Conservation (phyloP, 2,329 filamentous ascomycete species). For the Aspergillus versicolor region DNA sequence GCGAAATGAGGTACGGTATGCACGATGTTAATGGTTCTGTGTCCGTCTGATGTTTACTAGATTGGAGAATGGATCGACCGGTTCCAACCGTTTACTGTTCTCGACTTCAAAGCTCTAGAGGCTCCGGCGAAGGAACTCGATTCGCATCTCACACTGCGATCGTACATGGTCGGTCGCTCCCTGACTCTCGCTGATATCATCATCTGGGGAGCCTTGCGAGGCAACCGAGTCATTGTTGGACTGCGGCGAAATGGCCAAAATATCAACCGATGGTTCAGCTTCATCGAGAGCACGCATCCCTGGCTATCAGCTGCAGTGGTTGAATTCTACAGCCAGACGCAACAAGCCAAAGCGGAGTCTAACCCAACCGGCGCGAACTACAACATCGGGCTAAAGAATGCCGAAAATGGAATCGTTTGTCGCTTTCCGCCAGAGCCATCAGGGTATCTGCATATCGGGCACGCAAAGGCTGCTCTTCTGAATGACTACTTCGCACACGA, state of each 20-base stretch:
- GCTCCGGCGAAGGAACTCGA: slow-evolving; percentile 68
- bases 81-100: slow-evolving; percentile 51
- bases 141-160: slow-evolving; percentile 81
- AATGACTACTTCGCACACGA: slow-evolving; percentile 97
- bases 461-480: slow-evolving; percentile 88
- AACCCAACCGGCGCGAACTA: slow-evolving; percentile 82
- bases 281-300: slow-evolving; percentile 57
- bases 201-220: slow-evolving; percentile 78
- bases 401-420: slow-evolving; percentile 85
- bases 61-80: slow-evolving; percentile 55
- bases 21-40: neutral
- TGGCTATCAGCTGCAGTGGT: neutral
- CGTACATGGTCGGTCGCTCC: slow-evolving; percentile 79
- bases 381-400: slow-evolving; percentile 80
- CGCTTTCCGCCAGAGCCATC: slow-evolving; percentile 93
- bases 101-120: slow-evolving; percentile 76
- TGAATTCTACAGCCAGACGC: neutral
- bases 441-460: slow-evolving; percentile 92
- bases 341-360: slow-evolving; percentile 54
- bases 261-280: slow-evolving; percentile 80
- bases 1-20: neutral
- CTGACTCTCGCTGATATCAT: slow-evolving; percentile 75
- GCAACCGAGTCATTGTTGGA: slow-evolving; percentile 77
- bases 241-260: slow-evolving; percentile 70
- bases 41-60: neutral